Evolutionary conservation across 164 flowering plant species (phyloP), one percentile per base, ranked within the genome.

Genomic region (Macadamia integrifolia): DNA sequence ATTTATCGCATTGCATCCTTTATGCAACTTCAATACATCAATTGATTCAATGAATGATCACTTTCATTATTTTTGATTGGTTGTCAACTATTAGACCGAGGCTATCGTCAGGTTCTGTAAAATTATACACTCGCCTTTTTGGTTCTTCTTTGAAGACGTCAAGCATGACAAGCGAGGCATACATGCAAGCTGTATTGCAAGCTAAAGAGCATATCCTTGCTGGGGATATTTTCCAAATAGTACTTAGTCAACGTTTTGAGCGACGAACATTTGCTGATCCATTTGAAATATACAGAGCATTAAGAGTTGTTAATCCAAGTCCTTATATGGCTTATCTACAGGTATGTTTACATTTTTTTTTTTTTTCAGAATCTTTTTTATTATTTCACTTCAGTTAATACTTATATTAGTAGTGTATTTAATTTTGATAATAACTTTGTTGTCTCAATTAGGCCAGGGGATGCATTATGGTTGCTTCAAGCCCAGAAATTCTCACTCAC

Each of bases 151-250:
- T 88, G 74, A 80, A 83, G 76, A 76, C 23, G 29, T 84, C 93
- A 67, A 84, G 76, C 81, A 87, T 94, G 96, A 76, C 91, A 65
- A 80, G 83, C 68, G 96, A 92, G 32, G 86, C 66, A 71, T 94
- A 87, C 80, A 85, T 86, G 84, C 74, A 84, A 28, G 89, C 92
- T 14, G 94, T 94, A 28, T 18, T 88, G 74, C 72, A 85, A 72
- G 90, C 97, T 32, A 94, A 94, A 73, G 97, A 94, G 70, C 99
- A 92, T 73, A 92, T 92, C 58, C 66, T 88, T 67, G 88, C 99
- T 10, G 99, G 99, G 65, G 99, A 94, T 76, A 89, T 94, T 32
- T 94, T 94, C 74, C 98, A 94, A 79, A 87, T 94, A 71, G 99
- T 94, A 29, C 76, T 94, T 72, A 92, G 97, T 72, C 99, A 94